Conservation (phyloP, 1,139 yeast species). For the Candida sanyaensis region DNA sequence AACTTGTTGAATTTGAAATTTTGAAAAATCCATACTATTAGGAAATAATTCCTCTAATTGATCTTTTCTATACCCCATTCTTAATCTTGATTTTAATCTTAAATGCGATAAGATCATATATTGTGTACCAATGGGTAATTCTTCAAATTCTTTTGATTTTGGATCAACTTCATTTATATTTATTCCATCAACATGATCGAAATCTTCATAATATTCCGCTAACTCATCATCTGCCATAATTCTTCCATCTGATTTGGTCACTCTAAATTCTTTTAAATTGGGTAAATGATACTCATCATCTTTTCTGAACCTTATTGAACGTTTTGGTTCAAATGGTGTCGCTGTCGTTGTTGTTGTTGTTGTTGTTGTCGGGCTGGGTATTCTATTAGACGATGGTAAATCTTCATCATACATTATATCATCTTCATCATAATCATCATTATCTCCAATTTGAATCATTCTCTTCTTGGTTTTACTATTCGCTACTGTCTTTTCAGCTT, state of each 20-base stretch:
- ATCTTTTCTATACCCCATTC: slow-evolving; percentile 93
- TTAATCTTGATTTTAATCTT: slow-evolving; percentile 78
- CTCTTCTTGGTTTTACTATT: slow-evolving; percentile 2
- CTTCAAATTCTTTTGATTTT: slow-evolving; percentile 61
- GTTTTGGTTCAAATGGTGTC: slow-evolving; percentile 10
- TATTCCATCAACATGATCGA: slow-evolving; percentile 71
- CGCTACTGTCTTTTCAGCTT: slow-evolving; percentile 30
- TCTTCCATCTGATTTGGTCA: slow-evolving; percentile 60
- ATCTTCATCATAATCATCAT: slow-evolving; percentile 11
- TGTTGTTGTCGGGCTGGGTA: background rate
- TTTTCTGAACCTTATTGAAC: slow-evolving; percentile 26
- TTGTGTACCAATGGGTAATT: slow-evolving; percentile 77
- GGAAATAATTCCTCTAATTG: slow-evolving; percentile 83
- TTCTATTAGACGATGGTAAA: slow-evolving; percentile 30
- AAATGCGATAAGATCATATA: slow-evolving; percentile 85
- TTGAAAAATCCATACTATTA: slow-evolving; percentile 84
- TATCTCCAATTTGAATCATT: slow-evolving; percentile 1
- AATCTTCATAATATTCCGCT: slow-evolving; percentile 57
- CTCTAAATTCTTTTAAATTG: slow-evolving; percentile 44
- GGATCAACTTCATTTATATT: slow-evolving; percentile 73
- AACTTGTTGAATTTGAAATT: slow-evolving; percentile 90
- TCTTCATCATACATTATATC: slow-evolving; percentile 40
- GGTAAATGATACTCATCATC: slow-evolving; percentile 90
- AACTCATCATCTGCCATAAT: slow-evolving; percentile 69
- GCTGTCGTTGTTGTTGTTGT: background rate